These are phyloP conservation scores for Boletales sp. DNA, from an alignment of 768 basidiomycete genomes.

Conservation along the genomic window DNA sequence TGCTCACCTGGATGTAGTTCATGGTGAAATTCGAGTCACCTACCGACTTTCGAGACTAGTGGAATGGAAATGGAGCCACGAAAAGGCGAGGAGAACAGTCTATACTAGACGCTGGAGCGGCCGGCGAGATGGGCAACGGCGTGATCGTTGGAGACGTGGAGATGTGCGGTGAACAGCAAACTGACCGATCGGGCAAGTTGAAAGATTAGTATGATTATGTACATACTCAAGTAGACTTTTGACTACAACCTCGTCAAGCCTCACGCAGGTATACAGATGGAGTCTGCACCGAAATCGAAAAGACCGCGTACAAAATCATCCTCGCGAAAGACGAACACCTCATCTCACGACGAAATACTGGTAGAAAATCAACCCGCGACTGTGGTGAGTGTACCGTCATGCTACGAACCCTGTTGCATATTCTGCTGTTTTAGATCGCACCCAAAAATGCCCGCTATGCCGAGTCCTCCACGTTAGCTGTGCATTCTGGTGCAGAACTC, in stretches of 20 bases:
- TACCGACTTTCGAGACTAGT: slow-evolving; percentile 1
- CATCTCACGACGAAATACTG: slow-evolving; percentile 18
- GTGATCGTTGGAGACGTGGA: too few species aligned
- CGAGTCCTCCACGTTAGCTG: slow-evolving; percentile 57
- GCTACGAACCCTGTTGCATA: neutral
- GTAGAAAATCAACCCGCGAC: slow-evolving; percentile 20
- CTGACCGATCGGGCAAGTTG: slow-evolving; percentile 19
- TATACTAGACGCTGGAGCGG: neutral
- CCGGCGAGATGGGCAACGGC: too few species aligned
- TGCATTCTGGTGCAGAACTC: slow-evolving; percentile 63
- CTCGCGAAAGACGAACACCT: slow-evolving; percentile 14
- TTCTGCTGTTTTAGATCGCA: slow-evolving; percentile 33
- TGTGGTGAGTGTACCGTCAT: slow-evolving; percentile 12
- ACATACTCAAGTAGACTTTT: neutral
- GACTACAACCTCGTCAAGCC: neutral
- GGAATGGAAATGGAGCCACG: slow-evolving; percentile 1
- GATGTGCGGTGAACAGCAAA: neutral
- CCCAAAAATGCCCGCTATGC: slow-evolving; percentile 61
- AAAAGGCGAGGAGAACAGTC: slow-evolving; percentile 1
- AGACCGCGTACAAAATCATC: slow-evolving; percentile 52
- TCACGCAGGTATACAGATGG: slow-evolving; percentile 27
- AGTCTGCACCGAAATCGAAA: slow-evolving; percentile 47
- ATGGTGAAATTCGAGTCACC: slow-evolving; percentile 24
- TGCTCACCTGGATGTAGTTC: slow-evolving; percentile 58
- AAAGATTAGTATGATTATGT: too few species aligned